These are phyloP conservation scores for Forsythia viridissima DNA, from an alignment of 257 asterid genomes.

Conservation along the genomic window DNA sequence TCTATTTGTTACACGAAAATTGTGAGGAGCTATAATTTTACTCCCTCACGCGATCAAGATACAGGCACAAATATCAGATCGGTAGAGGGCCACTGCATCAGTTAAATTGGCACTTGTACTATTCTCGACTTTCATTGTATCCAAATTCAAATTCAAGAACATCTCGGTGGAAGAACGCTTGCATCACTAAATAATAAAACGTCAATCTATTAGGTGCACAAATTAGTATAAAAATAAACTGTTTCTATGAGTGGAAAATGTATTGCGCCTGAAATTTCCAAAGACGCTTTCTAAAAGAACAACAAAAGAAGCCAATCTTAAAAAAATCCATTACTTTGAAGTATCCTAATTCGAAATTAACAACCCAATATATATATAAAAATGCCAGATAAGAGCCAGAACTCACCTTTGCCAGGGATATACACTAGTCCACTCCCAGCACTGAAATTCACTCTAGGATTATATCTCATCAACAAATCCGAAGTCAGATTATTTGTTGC, in stretches of 20 bases:
- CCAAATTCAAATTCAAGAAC: neutral
- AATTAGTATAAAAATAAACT: neutral
- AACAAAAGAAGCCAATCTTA: neutral
- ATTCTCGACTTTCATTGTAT: neutral
- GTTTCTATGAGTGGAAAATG: neutral
- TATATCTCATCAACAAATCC: conserved; percentile 52
- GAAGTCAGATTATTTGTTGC: conserved; percentile 43
- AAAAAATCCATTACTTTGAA: neutral
- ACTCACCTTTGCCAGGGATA: conserved; percentile 78
- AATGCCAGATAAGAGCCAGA: neutral
- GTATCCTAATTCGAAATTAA: neutral
- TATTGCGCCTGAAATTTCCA: neutral
- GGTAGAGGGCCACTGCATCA: neutral
- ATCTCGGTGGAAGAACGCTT: neutral
- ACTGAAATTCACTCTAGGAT: conserved; percentile 53
- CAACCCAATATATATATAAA: neutral
- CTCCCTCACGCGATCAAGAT: neutral
- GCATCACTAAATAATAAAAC: neutral
- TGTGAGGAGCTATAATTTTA: neutral
- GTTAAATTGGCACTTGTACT: neutral
- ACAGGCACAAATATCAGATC: neutral
- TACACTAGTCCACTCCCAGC: conserved; percentile 54
- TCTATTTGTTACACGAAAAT: neutral
- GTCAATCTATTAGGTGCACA: neutral
- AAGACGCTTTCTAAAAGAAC: neutral